Evolutionary conservation across 768 basidiomycete species (phyloP).

Genomic region (Mycena amicta): DNA sequence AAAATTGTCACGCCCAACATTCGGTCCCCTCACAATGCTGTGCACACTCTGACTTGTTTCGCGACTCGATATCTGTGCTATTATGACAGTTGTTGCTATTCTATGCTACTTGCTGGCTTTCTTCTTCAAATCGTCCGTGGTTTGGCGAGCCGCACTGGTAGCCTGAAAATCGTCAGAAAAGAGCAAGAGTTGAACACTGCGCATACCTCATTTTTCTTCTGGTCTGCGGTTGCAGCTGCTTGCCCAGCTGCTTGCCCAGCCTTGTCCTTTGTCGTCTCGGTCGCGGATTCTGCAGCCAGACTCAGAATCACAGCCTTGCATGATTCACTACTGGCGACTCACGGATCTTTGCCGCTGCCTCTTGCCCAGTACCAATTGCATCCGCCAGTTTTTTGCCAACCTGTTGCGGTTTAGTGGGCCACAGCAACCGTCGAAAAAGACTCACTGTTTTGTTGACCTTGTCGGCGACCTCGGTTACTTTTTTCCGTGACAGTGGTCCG

Average conservation of each 20-base stretch:
- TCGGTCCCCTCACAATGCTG: background rate
- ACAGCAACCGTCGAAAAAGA: slow-evolving; percentile 15
- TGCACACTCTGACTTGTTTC: background rate
- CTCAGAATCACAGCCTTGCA: background rate
- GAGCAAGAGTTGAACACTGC: background rate
- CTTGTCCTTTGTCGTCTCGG: slow-evolving; percentile 38
- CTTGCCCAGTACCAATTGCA: slow-evolving; percentile 50
- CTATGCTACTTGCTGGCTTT: slow-evolving; percentile 15
- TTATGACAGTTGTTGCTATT: background rate
- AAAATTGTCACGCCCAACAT: background rate
- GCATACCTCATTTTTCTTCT: slow-evolving; percentile 26
- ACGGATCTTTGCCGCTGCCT: slow-evolving; percentile 44
- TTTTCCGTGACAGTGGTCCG: slow-evolving; percentile 46
- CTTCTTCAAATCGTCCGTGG: slow-evolving; percentile 39
- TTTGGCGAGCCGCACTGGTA: slow-evolving; percentile 34
- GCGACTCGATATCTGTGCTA: background rate
- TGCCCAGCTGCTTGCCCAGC: slow-evolving; percentile 38
- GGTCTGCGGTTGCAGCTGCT: slow-evolving; percentile 23
- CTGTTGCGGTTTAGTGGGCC: slow-evolving; percentile 40
- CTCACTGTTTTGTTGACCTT: slow-evolving; percentile 30
- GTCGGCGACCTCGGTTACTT: slow-evolving; percentile 47
- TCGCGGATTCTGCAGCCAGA: slow-evolving; percentile 33
- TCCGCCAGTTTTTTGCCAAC: slow-evolving; percentile 48
- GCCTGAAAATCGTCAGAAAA: slow-evolving; percentile 28
- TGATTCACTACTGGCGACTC: slow-evolving; percentile 14